Conservation (phyloP, 1,284 basidiomycete species). For the Coniferiporia weirii region DNA sequence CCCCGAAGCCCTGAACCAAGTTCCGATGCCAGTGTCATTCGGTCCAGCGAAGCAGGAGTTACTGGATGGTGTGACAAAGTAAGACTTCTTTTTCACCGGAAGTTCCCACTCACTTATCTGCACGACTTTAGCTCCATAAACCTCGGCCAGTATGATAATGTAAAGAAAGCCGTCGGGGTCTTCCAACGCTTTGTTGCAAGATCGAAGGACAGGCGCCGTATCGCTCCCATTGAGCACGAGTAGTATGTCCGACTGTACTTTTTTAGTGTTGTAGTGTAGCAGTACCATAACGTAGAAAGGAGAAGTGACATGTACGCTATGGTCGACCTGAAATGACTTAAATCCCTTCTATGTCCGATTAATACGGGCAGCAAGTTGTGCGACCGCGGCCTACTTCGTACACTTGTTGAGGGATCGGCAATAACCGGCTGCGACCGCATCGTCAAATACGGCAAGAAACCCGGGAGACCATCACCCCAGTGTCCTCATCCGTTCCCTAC, state of each 20-base stretch:
- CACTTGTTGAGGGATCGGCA: not conserved
- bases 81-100: conserved; percentile 28
- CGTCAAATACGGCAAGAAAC: conserved; percentile 1
- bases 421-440: not conserved
- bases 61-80: conserved; percentile 70
- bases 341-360: not conserved
- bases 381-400: not conserved
- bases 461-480: not conserved
- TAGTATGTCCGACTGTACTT: not conserved
- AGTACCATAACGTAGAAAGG: not conserved
- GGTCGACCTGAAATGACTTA: not conserved
- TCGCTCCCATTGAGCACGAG: conserved; percentile 34
- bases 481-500: not conserved
- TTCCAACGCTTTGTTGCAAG: conserved; percentile 66
- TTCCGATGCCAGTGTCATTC: conserved; percentile 62
- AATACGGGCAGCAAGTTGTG: not conserved
- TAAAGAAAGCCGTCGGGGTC: conserved; percentile 68
- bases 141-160: conserved; percentile 62
- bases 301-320: not conserved
- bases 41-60: conserved; percentile 72
- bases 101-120: conserved; percentile 1
- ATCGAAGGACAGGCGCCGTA: conserved; percentile 59
- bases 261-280: not conserved
- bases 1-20: conserved; percentile 61
- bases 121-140: conserved; percentile 26